phyloP scores from a whole-genome alignment of 441 rosid genomes.

The Breynia disticha region DNA sequence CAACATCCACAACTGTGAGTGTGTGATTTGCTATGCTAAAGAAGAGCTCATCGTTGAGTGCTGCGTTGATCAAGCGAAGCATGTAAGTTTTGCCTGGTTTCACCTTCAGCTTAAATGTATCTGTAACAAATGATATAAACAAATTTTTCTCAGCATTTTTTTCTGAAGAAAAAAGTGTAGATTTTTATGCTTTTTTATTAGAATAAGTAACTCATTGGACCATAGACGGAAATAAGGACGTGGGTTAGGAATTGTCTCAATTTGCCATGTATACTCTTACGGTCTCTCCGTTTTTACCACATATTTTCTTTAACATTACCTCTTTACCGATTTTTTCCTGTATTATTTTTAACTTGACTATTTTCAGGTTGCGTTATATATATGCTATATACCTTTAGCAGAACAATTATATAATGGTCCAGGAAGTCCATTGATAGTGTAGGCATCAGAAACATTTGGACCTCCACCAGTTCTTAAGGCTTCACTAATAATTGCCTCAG shows the following conservation, averaged over 20 bases:
- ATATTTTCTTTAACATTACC: too few relatives aligned
- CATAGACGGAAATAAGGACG: too few relatives aligned
- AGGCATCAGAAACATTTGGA: constrained; percentile 74
- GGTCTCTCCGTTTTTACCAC: too few relatives aligned
- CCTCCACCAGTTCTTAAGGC: constrained; percentile 62
- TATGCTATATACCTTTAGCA: constrained; percentile 27
- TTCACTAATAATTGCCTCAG: constrained; percentile 51
- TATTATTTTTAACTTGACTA: too few relatives aligned
- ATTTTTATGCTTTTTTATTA: too few relatives aligned
- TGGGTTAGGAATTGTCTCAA: too few relatives aligned
- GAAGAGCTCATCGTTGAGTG: constrained; percentile 78
- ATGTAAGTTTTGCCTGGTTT: constrained; percentile 58
- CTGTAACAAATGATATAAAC: constrained; percentile 15
- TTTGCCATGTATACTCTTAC: too few relatives aligned
- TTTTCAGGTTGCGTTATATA: too few relatives aligned
- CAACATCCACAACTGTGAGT: constrained; percentile 51
- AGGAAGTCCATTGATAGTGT: constrained; percentile 62
- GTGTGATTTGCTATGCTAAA: constrained; percentile 68
- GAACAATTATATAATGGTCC: constrained; percentile 76
- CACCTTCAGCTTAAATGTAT: constrained; percentile 63
- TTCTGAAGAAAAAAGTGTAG: too few relatives aligned
- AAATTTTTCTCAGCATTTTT: too few relatives aligned
- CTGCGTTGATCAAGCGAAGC: constrained; percentile 60
- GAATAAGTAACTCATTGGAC: too few relatives aligned
- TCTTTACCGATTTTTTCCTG: too few relatives aligned